phyloP scores from a whole-genome alignment of 306 rosid species.

The Psophocarpus tetragonolobus region DNA sequence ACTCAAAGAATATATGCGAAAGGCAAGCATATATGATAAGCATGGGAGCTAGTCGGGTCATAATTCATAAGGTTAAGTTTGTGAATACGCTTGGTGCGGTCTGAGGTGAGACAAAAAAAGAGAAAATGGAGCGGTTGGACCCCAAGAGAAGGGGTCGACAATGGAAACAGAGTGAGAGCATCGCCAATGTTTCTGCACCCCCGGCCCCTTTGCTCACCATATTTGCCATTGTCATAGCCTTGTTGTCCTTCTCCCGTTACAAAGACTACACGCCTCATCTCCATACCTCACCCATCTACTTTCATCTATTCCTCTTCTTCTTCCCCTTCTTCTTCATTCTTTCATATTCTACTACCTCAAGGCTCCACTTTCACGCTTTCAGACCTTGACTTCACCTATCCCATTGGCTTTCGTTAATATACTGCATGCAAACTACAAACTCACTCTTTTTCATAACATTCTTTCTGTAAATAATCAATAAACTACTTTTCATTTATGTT shows the following conservation, averaged over 20 bases:
- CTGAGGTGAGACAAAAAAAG: not conserved
- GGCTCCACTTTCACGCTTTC: conserved; percentile 37
- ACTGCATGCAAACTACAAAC: too few species aligned
- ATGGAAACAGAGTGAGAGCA: conserved; percentile 64
- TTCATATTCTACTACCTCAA: conserved; percentile 46
- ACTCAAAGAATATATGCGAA: too few species aligned
- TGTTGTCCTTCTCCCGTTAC: conserved; percentile 65
- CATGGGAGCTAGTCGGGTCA: conserved; percentile 3
- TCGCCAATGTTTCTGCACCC: conserved; percentile 55
- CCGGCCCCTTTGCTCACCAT: conserved; percentile 58
- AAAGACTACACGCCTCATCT: conserved; percentile 49
- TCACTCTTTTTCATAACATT: not conserved
- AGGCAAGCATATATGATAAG: too few species aligned
- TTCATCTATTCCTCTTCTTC: conserved; percentile 57
- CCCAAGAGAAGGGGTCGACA: conserved; percentile 66
- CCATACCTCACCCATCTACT: conserved; percentile 38
- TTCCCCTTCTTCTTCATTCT: conserved; percentile 53
- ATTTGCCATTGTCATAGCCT: conserved; percentile 62
- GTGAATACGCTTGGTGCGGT: not conserved
- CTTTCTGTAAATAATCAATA: not conserved
- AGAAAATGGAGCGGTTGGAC: conserved; percentile 60
- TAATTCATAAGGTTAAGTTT: not conserved
- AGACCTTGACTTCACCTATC: conserved; percentile 13
- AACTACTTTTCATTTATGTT: not conserved
- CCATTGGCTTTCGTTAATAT: not conserved